Conservation (phyloP, 148 eudicot genomes). For the Rhododendron simsii region DNA sequence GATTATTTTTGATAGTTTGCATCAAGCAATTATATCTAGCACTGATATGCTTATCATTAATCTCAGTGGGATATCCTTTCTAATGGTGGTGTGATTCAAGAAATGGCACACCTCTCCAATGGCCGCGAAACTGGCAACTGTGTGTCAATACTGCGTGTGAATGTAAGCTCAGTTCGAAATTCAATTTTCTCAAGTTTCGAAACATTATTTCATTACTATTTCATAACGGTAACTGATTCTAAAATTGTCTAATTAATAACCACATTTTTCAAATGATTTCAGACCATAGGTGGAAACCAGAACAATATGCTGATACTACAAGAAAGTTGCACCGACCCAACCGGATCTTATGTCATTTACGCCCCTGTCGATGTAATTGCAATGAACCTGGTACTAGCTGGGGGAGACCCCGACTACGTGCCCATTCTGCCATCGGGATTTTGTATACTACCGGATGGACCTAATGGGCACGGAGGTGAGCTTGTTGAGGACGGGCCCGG, state of each 20-base stretch:
- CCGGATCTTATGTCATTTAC: conserved; percentile 68
- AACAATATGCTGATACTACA: conserved; percentile 70
- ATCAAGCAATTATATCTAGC: too few relatives aligned
- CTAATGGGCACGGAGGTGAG: conserved; percentile 13
- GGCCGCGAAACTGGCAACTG: conserved; percentile 41
- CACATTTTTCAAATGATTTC: neutral
- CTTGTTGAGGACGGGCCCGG: neutral
- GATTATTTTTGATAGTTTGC: neutral
- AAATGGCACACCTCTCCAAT: conserved; percentile 42
- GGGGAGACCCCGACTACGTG: conserved; percentile 72
- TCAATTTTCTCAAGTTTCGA: neutral
- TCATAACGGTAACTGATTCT: neutral
- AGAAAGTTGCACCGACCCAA: conserved; percentile 62
- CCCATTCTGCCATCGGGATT: conserved; percentile 88
- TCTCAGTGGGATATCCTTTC: conserved; percentile 50
- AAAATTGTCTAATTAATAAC: neutral
- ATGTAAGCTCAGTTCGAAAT: conserved; percentile 39
- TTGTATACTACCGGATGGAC: conserved; percentile 78
- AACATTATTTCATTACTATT: neutral
- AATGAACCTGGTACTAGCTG: conserved; percentile 51
- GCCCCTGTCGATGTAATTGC: conserved; percentile 63
- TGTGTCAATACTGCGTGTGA: conserved; percentile 47
- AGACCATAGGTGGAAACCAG: neutral
- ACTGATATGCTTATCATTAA: neutral
- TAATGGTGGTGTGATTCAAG: conserved; percentile 39